Evolutionary conservation across 2,329 filamentous ascomycete species (phyloP).

Genomic region (Xylariaceae sp.): DNA sequence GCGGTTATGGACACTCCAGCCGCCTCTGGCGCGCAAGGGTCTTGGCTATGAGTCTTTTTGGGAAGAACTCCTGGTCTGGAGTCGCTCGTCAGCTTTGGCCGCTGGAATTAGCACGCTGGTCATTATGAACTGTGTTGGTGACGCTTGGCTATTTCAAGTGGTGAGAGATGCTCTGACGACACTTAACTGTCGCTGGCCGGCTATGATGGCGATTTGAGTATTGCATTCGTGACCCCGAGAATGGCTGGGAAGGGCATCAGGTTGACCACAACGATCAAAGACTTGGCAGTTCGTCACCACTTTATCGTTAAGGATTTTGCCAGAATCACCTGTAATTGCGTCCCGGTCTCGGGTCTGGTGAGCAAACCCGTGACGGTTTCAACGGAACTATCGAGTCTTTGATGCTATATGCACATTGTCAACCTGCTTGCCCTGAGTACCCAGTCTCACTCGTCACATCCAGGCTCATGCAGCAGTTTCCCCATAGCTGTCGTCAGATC

Average conservation of each 20-base stretch:
- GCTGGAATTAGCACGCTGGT: constrained; percentile 60
- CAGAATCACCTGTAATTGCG: constrained; percentile 38
- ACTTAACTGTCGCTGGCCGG: constrained; percentile 24
- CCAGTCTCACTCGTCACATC: constrained; percentile 30
- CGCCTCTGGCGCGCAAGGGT: constrained; percentile 52
- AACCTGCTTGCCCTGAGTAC: constrained; percentile 42
- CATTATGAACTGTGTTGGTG: constrained; percentile 31
- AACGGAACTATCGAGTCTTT: constrained; percentile 43
- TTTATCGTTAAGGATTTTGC: constrained; percentile 33
- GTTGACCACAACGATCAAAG: constrained; percentile 48
- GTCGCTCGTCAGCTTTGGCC: constrained; percentile 69
- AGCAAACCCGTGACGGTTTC: constrained; percentile 41
- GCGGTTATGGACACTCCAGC: constrained; percentile 53
- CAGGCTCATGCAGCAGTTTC: constrained; percentile 17
- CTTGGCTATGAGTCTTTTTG: constrained; percentile 69
- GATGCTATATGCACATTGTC: constrained; percentile 30
- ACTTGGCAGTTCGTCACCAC: constrained; percentile 32
- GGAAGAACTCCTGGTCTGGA: constrained; percentile 69
- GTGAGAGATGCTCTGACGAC: constrained; percentile 27
- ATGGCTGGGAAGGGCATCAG: constrained; percentile 42
- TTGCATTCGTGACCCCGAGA: constrained; percentile 24
- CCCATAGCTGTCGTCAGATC: constrained; percentile 14
- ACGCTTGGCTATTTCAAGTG: constrained; percentile 19
- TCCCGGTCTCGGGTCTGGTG: constrained; percentile 21
- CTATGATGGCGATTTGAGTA: constrained; percentile 17